Evolutionary conservation across 176 grass and related monocot genomes (phyloP).

Genomic region (Raddia distichophylla): DNA sequence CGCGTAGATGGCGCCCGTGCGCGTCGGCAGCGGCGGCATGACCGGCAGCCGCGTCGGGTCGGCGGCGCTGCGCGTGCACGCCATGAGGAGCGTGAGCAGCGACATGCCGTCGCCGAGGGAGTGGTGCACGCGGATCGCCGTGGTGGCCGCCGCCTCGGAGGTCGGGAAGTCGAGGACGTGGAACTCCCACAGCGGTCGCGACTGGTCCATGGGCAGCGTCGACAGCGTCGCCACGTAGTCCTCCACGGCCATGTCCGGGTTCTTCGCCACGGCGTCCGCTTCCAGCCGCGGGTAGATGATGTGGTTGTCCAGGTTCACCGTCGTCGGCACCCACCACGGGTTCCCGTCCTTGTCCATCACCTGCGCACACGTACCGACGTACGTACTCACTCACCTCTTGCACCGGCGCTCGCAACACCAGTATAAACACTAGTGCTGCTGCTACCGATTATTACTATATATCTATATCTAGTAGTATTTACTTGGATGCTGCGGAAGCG

Average conservation of each 20-base stretch:
- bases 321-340: slow-evolving; percentile 54
- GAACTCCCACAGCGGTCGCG: slow-evolving; percentile 83
- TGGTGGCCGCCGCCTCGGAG: slow-evolving; percentile 59
- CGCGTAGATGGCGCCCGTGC: slow-evolving; percentile 52
- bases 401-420: not conserved
- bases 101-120: slow-evolving; percentile 95
- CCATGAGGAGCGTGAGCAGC: slow-evolving; percentile 85
- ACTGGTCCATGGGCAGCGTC: slow-evolving; percentile 51
- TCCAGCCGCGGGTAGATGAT: slow-evolving; percentile 63
- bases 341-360: slow-evolving; percentile 44
- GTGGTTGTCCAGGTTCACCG: slow-evolving; percentile 70
- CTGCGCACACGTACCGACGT: slow-evolving; percentile 26
- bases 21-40: slow-evolving; percentile 48
- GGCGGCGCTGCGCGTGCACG: slow-evolving; percentile 66
- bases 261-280: slow-evolving; percentile 24
- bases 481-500: slow-evolving; percentile 89
- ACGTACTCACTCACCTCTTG: not conserved
- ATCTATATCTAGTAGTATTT: not conserved
- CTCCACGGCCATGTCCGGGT: slow-evolving; percentile 66
- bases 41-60: slow-evolving; percentile 61
- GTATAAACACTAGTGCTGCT: not conserved
- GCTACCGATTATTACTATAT: no score
- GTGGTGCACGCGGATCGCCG: slow-evolving; percentile 77
- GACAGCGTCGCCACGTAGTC: slow-evolving; percentile 89
- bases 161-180: slow-evolving; percentile 89